Conservation (phyloP, 2,329 filamentous ascomycete species). For the Verticillium albo-atrum region DNA sequence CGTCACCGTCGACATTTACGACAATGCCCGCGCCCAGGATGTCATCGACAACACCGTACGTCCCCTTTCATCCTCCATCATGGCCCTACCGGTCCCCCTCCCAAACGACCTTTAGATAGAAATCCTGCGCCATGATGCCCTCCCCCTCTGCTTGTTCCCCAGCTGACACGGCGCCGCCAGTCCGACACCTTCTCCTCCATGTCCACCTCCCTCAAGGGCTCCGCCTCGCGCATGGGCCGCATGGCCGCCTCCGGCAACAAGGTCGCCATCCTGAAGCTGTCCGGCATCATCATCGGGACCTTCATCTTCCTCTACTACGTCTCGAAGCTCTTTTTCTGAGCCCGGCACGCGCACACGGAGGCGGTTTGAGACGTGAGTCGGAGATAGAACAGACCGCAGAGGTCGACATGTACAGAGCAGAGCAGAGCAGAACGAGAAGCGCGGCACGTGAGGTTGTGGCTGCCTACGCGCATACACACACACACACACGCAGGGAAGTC, state of each 20-base stretch:
- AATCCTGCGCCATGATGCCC: too few species aligned
- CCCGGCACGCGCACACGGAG: not conserved
- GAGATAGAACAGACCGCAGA: too few species aligned
- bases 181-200: constrained; percentile 90
- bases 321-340: constrained; percentile 57
- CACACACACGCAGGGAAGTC: too few species aligned
- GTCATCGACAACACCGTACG: constrained; percentile 83
- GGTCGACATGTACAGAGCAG: not conserved
- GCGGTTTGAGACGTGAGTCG: not conserved
- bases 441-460: too few species aligned
- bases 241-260: constrained; percentile 93
- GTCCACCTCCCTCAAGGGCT: constrained; percentile 76
- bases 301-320: constrained; percentile 76
- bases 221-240: constrained; percentile 72
- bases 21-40: constrained; percentile 83
- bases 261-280: constrained; percentile 83
- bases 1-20: constrained; percentile 97
- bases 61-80: constrained; percentile 10
- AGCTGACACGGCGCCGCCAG: constrained; percentile 38
- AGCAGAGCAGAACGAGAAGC: not conserved
- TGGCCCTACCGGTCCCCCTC: not conserved
- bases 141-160: not conserved
- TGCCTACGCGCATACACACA: too few species aligned
- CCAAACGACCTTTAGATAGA: too few species aligned
- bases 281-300: constrained; percentile 70